Base-by-base conservation (phyloP, 225 moss, liverwort and hornwort species). In the Bryoerythrophyllum caledonicum region DNA sequence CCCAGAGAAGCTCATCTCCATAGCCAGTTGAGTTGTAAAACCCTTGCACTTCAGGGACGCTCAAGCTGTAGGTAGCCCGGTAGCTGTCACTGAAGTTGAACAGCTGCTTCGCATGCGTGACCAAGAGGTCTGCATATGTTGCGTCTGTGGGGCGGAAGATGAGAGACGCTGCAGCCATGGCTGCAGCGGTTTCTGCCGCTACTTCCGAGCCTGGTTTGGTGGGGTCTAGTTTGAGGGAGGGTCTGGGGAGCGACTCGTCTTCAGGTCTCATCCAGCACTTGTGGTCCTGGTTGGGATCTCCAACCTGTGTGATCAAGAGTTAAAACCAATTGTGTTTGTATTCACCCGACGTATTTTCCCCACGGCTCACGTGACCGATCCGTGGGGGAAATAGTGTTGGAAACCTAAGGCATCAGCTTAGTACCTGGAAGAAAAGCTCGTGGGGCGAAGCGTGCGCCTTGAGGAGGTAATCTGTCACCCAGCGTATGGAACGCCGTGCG, bases 401-500 rank as follows among this genome's bases (percentile, higher is more conserved):
- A 15, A 15, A 44, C 1, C 44, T 4, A 14, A 4, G 14, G 0
- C 3, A 44, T 44, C 15, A 15, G 15, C 44, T 19, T 32, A 17
- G 10, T 34, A 87, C 86, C 84, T 87, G 84, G 63, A 74, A 76
- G 64, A 74, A 79, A 17, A 87, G 81, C 68, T 83, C 82, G 8
- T 89, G 85, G 5, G 88, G 89, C 11, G 93, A 85, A 55, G 85
- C 60, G 35, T 90, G 81, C 8, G 91, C 91, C 34, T 92, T 93
- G 56, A 96, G 86, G 13, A 96, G 85, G 79, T 92, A 96, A 77
- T 96, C 96, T 17, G 89, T 85, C 16, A 92, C 85, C 96, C 96
- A 96, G 14, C 90, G 93, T 20, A 93, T 82, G 30, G 90, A 87
- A 19, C 82, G 84, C n/a, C 81, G 89, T n/a, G 92, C 90, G 19